Conservation (phyloP, 352 stramenopile species). For the Phytophthora idaei region DNA sequence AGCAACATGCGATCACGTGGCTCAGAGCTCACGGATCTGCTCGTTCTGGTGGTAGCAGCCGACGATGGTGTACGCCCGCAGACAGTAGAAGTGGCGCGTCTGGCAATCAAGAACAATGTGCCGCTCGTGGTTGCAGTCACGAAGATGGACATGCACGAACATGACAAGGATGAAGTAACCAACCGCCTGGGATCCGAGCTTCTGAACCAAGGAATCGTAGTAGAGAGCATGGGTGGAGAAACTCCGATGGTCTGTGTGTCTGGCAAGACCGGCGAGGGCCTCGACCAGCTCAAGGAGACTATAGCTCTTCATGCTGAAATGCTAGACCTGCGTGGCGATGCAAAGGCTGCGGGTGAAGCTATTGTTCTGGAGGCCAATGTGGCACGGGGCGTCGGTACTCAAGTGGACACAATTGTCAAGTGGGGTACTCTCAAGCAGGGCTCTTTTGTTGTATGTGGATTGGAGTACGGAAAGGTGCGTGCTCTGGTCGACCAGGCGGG, state of each 20-base stretch:
- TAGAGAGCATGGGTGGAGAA: constrained; percentile 94
- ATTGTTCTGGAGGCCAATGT: constrained; percentile 97
- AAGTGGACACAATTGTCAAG: constrained; percentile 96
- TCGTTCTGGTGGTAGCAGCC: constrained; percentile 97
- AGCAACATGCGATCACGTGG: constrained; percentile 97
- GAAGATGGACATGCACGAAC: constrained; percentile 94
- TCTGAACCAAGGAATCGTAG: constrained; percentile 93
- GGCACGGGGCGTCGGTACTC: constrained; percentile 93
- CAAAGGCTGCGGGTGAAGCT: constrained; percentile 87
- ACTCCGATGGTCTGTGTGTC: constrained; percentile 95
- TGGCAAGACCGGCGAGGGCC: constrained; percentile 93
- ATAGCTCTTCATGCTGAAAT: constrained; percentile 97
- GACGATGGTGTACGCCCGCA: constrained; percentile 99
- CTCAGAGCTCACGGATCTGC: constrained; percentile 97
- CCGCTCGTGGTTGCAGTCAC: constrained; percentile 98
- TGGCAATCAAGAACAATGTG: constrained; percentile 94
- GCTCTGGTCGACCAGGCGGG: constrained; percentile 68
- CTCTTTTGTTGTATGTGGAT: constrained; percentile 94
- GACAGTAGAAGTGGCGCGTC: constrained; percentile 95
- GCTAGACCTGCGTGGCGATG: constrained; percentile 95
- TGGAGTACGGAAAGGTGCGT: constrained; percentile 94
- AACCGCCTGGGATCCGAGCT: constrained; percentile 87
- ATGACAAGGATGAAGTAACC: constrained; percentile 70
- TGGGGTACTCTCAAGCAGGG: constrained; percentile 96
- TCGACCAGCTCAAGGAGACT: constrained; percentile 97